Evolutionary conservation across 805 yeast genomes (phyloP), one percentile per base, ranked within the genome.

Genomic region (Myxozyma monticola): DNA sequence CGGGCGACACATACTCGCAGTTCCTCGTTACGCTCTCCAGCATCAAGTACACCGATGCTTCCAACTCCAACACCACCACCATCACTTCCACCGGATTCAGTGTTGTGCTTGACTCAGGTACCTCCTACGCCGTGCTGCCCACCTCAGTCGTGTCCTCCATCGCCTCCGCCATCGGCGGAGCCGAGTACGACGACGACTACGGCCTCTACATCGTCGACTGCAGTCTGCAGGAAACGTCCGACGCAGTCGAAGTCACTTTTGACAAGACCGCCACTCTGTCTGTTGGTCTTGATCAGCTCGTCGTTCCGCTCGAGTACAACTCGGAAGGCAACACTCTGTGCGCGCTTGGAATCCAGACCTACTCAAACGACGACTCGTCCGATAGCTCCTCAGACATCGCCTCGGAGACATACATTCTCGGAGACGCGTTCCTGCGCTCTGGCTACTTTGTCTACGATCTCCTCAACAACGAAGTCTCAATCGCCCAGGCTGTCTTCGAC

Each of bases 401-500:
- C 59, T 63, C 51, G 24, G 41, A 38, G 8, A 65, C 62, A 17
- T 63, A 62, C 25, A 48, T 54, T 42, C 69, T 82, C 31, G 86
- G 88, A 15, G 86, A 81, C 60, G 75, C 75, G 42, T 74, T 83
- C 60, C 66, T 83, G 51, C 70, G 83, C 55, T 72, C 77, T 49
- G 82, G 83, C 1, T 84, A 83, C 64, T 73, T 80, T 24, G 87
- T 82, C 14, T 82, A 76, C 65, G 84, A 85, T 65, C 67, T 82
- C 44, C 86, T 80, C 28, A 76, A 76, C 61, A 68, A 67, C 40
- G 73, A 78, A 60, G 70, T 84, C 33, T 79, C 85, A 2, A 58
- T 84, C 62, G 86, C 81, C 20, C 78, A 76, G 62, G 76, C 75
- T 2, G 49, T 45, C 4, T 58, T 41, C 48, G 49, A 55, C 45